Evolutionary conservation across 2,329 filamentous ascomycete genomes (phyloP).

Genomic region (Talaromyces sp.): DNA sequence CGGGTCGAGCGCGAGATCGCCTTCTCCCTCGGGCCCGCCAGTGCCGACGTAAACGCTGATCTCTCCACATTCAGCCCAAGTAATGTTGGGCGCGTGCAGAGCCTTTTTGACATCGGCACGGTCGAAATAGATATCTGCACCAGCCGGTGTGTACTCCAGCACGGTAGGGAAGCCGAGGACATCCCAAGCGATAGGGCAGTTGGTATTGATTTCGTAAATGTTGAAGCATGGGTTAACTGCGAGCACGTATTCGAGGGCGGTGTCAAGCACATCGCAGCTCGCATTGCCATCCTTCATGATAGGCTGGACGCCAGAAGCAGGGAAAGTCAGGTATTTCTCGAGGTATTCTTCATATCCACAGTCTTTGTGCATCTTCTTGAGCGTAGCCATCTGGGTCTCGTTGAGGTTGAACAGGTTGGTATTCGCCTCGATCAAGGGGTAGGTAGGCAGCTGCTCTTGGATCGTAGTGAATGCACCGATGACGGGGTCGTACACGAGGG

Average conservation of each 20-base stretch:
- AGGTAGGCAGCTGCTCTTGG: conserved; percentile 30
- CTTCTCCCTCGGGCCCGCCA: conserved; percentile 31
- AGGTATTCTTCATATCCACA: conserved; percentile 45
- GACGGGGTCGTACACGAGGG: conserved; percentile 69
- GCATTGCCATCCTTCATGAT: conserved; percentile 40
- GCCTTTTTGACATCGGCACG: conserved; percentile 64
- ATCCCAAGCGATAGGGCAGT: conserved; percentile 66
- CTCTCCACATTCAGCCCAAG: conserved; percentile 32
- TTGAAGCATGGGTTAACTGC: conserved; percentile 73
- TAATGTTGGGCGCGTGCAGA: conserved; percentile 51
- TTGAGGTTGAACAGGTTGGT: conserved; percentile 43
- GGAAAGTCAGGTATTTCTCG: conserved; percentile 53
- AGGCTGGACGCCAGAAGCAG: conserved; percentile 45
- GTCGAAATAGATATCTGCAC: conserved; percentile 64
- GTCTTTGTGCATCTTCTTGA: conserved; percentile 36
- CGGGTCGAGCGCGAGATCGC: conserved; percentile 47
- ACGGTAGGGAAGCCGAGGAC: conserved; percentile 59
- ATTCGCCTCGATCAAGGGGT: conserved; percentile 40
- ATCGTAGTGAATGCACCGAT: conserved; percentile 38
- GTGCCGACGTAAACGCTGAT: conserved; percentile 40
- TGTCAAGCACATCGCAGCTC: conserved; percentile 54
- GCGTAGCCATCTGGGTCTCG: conserved; percentile 33
- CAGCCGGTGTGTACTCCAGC: conserved; percentile 55
- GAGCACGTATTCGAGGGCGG: conserved; percentile 51
- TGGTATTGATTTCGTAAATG: conserved; percentile 66